Conservation (phyloP, 2,329 filamentous ascomycete species). For the Nothophoma quercina region DNA sequence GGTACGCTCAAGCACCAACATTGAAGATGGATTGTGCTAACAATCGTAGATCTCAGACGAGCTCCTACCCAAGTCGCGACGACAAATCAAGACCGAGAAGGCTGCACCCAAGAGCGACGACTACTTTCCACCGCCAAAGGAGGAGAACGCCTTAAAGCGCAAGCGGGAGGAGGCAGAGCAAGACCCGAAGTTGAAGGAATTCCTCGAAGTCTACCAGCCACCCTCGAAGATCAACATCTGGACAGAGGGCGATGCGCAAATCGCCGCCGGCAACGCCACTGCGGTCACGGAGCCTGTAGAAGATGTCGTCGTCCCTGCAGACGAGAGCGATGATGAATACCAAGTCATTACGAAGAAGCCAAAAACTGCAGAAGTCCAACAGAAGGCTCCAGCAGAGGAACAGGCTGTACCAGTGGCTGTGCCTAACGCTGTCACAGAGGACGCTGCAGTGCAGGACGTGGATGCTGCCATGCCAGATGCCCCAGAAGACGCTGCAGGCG, state of each 20-base stretch:
- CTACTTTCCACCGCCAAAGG: constrained; percentile 34
- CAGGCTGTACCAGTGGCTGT: constrained; percentile 2
- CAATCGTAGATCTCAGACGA: constrained; percentile 41
- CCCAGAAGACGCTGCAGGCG: constrained; percentile 27
- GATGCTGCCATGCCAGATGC: constrained; percentile 28
- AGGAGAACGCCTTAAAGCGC: constrained; percentile 65
- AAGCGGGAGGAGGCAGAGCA: constrained; percentile 66
- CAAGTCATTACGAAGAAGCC: constrained; percentile 65
- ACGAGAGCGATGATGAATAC: constrained; percentile 79
- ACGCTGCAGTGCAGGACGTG: constrained; percentile 16
- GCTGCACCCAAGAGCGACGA: constrained; percentile 31
- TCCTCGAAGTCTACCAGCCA: constrained; percentile 80
- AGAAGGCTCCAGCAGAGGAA: constrained; percentile 11
- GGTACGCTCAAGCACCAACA: constrained; percentile 57
- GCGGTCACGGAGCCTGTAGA: constrained; percentile 25
- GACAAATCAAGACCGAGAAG: constrained; percentile 41
- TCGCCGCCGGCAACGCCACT: constrained; percentile 20
- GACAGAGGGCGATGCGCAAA: constrained; percentile 60
- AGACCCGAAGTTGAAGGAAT: constrained; percentile 86
- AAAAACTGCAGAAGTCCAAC: constrained; percentile 37
- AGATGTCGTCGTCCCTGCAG: constrained; percentile 42
- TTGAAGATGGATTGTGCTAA: constrained; percentile 35
- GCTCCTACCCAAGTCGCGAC: constrained; percentile 44
- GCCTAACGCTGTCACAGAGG: background rate
- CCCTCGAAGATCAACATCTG: constrained; percentile 70